Conservation (phyloP, 805 yeast species). For the Candida krabiensis region DNA sequence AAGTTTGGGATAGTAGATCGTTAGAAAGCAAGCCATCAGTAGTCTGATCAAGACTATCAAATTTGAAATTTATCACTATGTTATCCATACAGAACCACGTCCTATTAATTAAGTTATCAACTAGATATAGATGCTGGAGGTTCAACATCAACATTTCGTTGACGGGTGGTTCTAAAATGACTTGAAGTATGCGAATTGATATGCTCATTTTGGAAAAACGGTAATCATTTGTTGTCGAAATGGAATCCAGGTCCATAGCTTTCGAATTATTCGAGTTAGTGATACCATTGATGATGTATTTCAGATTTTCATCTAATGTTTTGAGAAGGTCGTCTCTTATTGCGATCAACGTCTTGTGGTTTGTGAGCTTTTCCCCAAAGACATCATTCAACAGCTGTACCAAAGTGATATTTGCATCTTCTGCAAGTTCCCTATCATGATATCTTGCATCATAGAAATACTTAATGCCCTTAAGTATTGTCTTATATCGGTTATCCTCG, state of each 20-base stretch:
- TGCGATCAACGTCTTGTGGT: conserved; percentile 22
- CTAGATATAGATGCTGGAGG: conserved; percentile 17
- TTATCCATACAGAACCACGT: conserved; percentile 36
- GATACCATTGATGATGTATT: conserved; percentile 24
- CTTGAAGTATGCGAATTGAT: conserved; percentile 25
- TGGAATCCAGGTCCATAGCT: conserved; percentile 16
- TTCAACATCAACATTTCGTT: conserved; percentile 20
- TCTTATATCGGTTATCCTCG: conserved; percentile 22
- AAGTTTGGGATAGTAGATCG: conserved; percentile 19
- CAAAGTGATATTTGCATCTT: conserved; percentile 22
- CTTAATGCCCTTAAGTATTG: conserved; percentile 20
- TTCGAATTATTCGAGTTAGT: conserved; percentile 21
- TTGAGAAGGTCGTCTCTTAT: conserved; percentile 23
- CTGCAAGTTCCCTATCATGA: conserved; percentile 22
- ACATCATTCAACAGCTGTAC: conserved; percentile 24
- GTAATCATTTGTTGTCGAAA: conserved; percentile 17
- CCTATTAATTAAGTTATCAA: conserved; percentile 28
- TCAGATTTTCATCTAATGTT: conserved; percentile 22
- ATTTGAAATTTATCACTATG: conserved; percentile 26
- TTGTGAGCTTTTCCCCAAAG: conserved; percentile 22
- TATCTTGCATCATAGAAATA: conserved; percentile 28
- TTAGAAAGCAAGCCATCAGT: conserved; percentile 2
- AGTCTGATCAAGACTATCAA: conserved; percentile 14
- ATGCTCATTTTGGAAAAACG: conserved; percentile 28
- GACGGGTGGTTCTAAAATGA: conserved; percentile 26